A percentile compares a stretch with the other conserved stretches of the same genome.
phyloP scores from a whole-genome alignment of 495 filamentous ascomycete genomes.

The Xylaria scruposa region DNA sequence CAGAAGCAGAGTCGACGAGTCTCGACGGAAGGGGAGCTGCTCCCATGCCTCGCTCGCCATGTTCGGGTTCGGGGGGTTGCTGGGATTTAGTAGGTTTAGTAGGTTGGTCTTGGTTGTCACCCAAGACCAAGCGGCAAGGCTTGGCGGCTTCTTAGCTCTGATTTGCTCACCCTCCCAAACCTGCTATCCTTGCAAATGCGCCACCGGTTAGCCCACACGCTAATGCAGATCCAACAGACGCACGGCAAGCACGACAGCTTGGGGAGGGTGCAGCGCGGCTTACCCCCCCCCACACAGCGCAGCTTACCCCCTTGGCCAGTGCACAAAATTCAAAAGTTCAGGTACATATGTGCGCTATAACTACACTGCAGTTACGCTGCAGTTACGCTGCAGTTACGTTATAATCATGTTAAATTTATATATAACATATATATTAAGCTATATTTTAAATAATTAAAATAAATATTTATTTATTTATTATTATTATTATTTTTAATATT shows the following conservation, averaged over 20 bases:
- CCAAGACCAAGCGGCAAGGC: slow-evolving; percentile 11
- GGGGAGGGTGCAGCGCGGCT: no score
- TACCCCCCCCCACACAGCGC: no score
- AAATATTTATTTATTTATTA: no score
- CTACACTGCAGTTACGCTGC: no score
- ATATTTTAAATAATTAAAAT: no score
- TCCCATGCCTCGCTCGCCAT: not conserved
- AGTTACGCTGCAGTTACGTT: no score
- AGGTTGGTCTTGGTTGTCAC: slow-evolving; percentile 10
- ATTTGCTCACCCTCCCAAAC: slow-evolving; percentile 15
- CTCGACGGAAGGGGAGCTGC: slow-evolving; percentile 12
- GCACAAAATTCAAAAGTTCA: no score
- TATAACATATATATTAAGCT: no score
- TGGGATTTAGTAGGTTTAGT: slow-evolving; percentile 20
- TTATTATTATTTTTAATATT: no score
- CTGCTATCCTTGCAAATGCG: slow-evolving; percentile 16
- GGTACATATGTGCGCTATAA: no score
- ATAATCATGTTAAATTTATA: no score
- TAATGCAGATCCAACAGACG: slow-evolving; percentile 25
- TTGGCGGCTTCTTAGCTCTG: slow-evolving; percentile 16
- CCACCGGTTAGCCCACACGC: slow-evolving; percentile 10
- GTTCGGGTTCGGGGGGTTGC: slow-evolving; percentile 11
- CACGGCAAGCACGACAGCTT: slow-evolving; percentile 11
- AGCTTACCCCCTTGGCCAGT: no score
- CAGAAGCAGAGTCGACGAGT: not conserved